phyloP scores from a whole-genome alignment of 1,284 basidiomycete species.

The Coriolopsis trogii region DNA sequence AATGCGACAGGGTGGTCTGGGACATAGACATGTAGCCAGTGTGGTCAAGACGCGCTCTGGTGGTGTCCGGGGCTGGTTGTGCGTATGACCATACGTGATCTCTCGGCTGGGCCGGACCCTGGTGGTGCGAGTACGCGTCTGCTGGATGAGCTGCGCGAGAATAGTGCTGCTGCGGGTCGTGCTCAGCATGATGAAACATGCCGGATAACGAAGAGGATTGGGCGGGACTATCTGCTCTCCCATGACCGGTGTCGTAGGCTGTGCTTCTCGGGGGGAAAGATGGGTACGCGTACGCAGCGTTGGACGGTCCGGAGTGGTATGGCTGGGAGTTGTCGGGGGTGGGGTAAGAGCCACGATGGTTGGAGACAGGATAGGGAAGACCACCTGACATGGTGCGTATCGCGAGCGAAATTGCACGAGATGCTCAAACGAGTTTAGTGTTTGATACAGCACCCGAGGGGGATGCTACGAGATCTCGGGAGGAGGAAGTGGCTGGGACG shows the following conservation, averaged over 20 bases:
- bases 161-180: conserved; percentile 22
- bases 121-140: conserved; percentile 18
- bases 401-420: conserved; percentile 3
- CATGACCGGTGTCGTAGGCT: conserved; percentile 16
- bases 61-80: conserved; percentile 5
- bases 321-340: conserved; percentile 8
- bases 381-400: conserved; percentile 22
- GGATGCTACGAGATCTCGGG: conserved; percentile 11
- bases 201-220: conserved; percentile 22
- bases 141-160: conserved; percentile 10
- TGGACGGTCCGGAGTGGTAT: conserved; percentile 11
- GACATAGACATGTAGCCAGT: conserved; percentile 6
- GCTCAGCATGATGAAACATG: conserved; percentile 25
- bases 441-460: conserved; percentile 24
- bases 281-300: conserved; percentile 15
- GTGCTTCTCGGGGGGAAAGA: conserved; percentile 11
- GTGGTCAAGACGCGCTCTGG: conserved; percentile 17
- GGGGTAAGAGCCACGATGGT: conserved; percentile 24
- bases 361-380: conserved; percentile 26
- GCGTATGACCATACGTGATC: conserved; percentile 20
- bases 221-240: conserved; percentile 13
- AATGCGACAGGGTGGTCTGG: conserved; percentile 11
- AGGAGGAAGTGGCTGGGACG: conserved; percentile 13
- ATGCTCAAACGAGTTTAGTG: conserved; percentile 16
- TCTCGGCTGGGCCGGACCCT: conserved; percentile 5